Conservation (phyloP, 129 eudicot species). For the Chrysanthemum seticuspe region DNA sequence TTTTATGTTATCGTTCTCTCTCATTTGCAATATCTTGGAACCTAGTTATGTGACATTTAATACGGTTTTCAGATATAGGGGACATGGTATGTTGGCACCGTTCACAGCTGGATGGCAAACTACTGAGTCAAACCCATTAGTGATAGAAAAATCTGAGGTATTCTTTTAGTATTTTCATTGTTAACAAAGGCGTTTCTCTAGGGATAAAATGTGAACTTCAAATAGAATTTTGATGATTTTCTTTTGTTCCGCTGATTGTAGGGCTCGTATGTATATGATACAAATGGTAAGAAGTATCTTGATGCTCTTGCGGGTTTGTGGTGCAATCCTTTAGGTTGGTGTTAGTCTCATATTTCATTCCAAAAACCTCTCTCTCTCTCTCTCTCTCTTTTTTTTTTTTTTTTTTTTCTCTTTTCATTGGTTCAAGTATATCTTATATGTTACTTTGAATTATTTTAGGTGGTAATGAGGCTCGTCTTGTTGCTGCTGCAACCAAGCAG, state of each 20-base stretch:
- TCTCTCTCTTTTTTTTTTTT: no score
- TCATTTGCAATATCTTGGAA: no score
- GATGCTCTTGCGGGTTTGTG: conserved; percentile 97
- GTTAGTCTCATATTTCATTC: conserved; percentile 27
- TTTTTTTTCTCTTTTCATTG: background rate
- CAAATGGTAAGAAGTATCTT: conserved; percentile 79
- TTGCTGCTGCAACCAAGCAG: conserved; percentile 81
- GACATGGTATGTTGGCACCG: conserved; percentile 95
- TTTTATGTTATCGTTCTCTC: background rate
- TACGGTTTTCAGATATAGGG: conserved; percentile 53
- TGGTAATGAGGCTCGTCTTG: conserved; percentile 83
- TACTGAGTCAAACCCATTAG: conserved; percentile 62
- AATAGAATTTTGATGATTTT: background rate
- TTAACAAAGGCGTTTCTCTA: conserved; percentile 1
- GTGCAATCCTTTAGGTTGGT: conserved; percentile 80
- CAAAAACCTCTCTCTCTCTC: no score
- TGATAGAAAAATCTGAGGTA: conserved; percentile 78
- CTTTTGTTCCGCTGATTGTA: conserved; percentile 15
- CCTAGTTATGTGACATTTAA: conserved; percentile 8
- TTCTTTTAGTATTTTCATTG: background rate
- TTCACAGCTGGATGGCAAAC: conserved; percentile 94
- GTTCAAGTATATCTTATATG: background rate
- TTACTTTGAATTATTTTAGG: conserved; percentile 47
- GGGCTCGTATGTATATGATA: conserved; percentile 89
- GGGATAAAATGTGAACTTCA: background rate